Percentiles rank a stretch among this genome's conserved stretches.
phyloP scores from a whole-genome alignment of 768 basidiomycete species.

The Lenzites betulinus region DNA sequence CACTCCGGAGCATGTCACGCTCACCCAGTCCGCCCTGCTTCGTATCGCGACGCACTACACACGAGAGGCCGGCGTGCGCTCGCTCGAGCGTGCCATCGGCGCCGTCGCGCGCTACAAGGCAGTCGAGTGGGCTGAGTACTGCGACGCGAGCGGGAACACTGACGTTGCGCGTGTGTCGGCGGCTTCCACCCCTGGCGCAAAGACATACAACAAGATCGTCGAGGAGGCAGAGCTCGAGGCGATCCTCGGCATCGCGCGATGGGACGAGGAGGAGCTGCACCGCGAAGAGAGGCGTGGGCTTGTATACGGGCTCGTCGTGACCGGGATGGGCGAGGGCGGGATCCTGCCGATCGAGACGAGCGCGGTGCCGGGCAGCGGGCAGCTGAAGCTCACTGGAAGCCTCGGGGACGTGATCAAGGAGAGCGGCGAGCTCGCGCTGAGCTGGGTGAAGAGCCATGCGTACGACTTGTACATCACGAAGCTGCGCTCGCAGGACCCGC shows the following conservation, averaged over 20 bases:
- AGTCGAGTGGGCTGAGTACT: conserved; percentile 82
- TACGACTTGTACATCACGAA: conserved; percentile 79
- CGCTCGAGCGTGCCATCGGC: conserved; percentile 84
- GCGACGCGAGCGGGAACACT: conserved; percentile 38
- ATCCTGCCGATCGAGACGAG: conserved; percentile 85
- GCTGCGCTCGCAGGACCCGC: conserved; percentile 66
- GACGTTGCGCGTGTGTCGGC: conserved; percentile 8
- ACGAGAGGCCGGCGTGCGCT: conserved; percentile 90
- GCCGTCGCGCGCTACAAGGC: conserved; percentile 90
- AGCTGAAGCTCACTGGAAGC: conserved; percentile 77
- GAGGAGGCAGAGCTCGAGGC: conserved; percentile 74
- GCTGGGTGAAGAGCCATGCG: conserved; percentile 89
- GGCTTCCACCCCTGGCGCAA: conserved; percentile 13
- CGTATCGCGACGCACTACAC: conserved; percentile 81
- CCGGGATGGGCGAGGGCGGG: conserved; percentile 84
- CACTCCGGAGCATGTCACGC: conserved; percentile 53
- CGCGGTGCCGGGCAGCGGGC: conserved; percentile 72
- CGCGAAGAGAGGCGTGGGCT: conserved; percentile 74
- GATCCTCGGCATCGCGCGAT: conserved; percentile 79
- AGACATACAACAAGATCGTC: conserved; percentile 60
- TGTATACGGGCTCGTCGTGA: conserved; percentile 87
- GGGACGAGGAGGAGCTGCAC: conserved; percentile 79
- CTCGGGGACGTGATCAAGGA: conserved; percentile 93
- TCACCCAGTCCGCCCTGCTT: conserved; percentile 71
- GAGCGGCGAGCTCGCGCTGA: conserved; percentile 85